Percentiles rank a stretch among this genome's conserved stretches.
These are phyloP conservation scores for Effrenium voratum DNA, from an alignment of 73 alveolate species.

Conservation along the genomic window DNA sequence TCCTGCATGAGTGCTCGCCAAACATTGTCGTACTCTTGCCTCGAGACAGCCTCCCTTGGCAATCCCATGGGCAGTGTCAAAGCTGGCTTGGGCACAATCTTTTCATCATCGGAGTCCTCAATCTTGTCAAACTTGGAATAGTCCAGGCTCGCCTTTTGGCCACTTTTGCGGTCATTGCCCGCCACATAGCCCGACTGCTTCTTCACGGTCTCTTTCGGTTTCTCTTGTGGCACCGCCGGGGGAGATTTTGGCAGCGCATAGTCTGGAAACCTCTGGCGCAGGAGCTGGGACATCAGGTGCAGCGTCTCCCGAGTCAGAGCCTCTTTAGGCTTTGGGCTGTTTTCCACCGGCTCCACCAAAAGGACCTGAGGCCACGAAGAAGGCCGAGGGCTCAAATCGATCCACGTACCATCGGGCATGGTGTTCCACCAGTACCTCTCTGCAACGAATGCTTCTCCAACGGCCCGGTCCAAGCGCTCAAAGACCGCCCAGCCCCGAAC, in stretches of 20 bases:
- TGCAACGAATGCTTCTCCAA: constrained; percentile 36
- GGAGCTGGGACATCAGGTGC: constrained; percentile 13
- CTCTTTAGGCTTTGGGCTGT: not conserved
- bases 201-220: not conserved
- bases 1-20: constrained; percentile 83
- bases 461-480: constrained; percentile 46
- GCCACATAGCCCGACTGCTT: constrained; percentile 72
- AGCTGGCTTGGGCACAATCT: constrained; percentile 50
- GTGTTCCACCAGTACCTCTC: constrained; percentile 89
- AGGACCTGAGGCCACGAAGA: constrained; percentile 51
- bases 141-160: constrained; percentile 18
- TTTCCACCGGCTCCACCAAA: constrained; percentile 3
- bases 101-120: constrained; percentile 72
- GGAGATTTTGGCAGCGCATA: not conserved
- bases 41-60: constrained; percentile 62
- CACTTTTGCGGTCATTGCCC: not conserved
- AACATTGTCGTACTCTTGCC: constrained; percentile 76
- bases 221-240: not conserved
- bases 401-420: constrained; percentile 27
- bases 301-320: not conserved
- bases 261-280: constrained; percentile 9
- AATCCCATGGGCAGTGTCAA: constrained; percentile 82
- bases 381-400: constrained; percentile 70
- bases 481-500: constrained; percentile 78
- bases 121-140: constrained; percentile 79